phyloP scores from a whole-genome alignment of 2,329 filamentous ascomycete species.

The Pseudocercospora crystallina region DNA sequence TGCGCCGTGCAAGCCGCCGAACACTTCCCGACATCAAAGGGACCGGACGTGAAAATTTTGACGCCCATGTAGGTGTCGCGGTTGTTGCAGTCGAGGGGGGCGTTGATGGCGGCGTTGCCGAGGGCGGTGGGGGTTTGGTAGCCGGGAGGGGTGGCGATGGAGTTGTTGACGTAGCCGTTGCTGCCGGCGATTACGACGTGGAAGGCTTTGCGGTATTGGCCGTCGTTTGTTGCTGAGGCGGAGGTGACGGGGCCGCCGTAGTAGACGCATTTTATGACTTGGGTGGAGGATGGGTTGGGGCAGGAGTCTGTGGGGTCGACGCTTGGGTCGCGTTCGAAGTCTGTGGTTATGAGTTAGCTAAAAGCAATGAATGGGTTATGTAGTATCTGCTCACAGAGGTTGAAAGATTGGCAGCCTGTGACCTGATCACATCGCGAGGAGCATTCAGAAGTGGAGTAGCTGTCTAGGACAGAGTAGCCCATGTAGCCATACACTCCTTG shows the following conservation, averaged over 20 bases:
- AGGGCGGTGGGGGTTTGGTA: slow-evolving; percentile 23
- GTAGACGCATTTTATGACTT: slow-evolving; percentile 41
- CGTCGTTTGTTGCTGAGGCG: slow-evolving; percentile 28
- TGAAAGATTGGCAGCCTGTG: slow-evolving; percentile 34
- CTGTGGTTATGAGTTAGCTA: slow-evolving; percentile 17
- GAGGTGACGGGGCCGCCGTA: slow-evolving; percentile 36
- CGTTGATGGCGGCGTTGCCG: slow-evolving; percentile 32
- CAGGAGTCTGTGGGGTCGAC: slow-evolving; percentile 32
- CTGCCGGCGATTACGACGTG: slow-evolving; percentile 29
- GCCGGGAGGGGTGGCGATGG: slow-evolving; percentile 27
- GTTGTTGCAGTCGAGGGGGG: slow-evolving; percentile 32
- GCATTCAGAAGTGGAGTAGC: slow-evolving; percentile 32
- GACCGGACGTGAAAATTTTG: slow-evolving; percentile 21
- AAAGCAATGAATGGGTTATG: slow-evolving; percentile 1
- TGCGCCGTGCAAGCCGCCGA: slow-evolving; percentile 27
- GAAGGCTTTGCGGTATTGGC: slow-evolving; percentile 26
- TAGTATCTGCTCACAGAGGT: slow-evolving; percentile 22
- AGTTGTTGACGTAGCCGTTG: slow-evolving; percentile 31
- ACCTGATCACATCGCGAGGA: slow-evolving; percentile 33
- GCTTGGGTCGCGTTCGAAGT: slow-evolving; percentile 34
- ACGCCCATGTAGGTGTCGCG: slow-evolving; percentile 29
- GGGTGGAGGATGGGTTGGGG: slow-evolving; percentile 36
- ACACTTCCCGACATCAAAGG: slow-evolving; percentile 27
- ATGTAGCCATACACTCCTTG: slow-evolving; percentile 27
- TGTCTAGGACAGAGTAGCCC: slow-evolving; percentile 25